A percentile compares a stretch with the other conserved stretches of the same genome.
Conservation (phyloP, 2,329 filamentous ascomycete genomes). For the Claviceps sorghi region DNA sequence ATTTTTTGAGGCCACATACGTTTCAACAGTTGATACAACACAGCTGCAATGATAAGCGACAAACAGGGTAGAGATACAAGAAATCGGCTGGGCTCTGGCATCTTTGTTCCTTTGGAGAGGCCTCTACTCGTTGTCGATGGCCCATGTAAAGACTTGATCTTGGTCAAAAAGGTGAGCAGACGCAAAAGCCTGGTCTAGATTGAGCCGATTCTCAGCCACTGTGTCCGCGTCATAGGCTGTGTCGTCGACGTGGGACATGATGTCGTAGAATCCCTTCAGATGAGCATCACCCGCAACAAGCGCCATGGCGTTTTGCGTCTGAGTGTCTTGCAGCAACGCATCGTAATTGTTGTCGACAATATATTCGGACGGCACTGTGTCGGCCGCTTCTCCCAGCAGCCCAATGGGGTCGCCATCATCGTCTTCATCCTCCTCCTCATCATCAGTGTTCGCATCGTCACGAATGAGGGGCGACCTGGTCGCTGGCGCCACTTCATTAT, state of each 20-base stretch:
- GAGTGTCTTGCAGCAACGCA: too few relatives aligned
- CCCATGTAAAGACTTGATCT: not conserved
- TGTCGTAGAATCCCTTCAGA: not conserved
- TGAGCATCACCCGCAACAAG: not conserved
- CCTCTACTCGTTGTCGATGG: not conserved
- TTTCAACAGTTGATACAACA: too few relatives aligned
- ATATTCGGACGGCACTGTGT: not conserved
- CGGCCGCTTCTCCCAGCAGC: not conserved
- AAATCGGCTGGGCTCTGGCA: too few relatives aligned
- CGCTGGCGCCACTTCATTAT: conserved; percentile 15
- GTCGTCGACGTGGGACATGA: not conserved
- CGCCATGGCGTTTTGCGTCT: not conserved
- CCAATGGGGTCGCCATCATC: not conserved
- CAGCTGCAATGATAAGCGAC: too few relatives aligned
- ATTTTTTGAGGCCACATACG: too few relatives aligned
- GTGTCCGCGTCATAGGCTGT: not conserved
- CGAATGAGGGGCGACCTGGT: conserved; percentile 10
- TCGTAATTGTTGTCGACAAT: too few relatives aligned
- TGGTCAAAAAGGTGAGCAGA: not conserved
- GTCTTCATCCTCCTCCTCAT: not conserved
- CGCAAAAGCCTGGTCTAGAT: not conserved
- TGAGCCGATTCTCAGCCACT: not conserved
- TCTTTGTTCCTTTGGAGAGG: too few relatives aligned
- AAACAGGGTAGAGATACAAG: too few relatives aligned
- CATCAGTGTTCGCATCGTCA: conserved; percentile 12